Evolutionary conservation across 108 stramenopile species (phyloP), one percentile per base, ranked within the genome.

Genomic region (Nitzschia sp.): DNA sequence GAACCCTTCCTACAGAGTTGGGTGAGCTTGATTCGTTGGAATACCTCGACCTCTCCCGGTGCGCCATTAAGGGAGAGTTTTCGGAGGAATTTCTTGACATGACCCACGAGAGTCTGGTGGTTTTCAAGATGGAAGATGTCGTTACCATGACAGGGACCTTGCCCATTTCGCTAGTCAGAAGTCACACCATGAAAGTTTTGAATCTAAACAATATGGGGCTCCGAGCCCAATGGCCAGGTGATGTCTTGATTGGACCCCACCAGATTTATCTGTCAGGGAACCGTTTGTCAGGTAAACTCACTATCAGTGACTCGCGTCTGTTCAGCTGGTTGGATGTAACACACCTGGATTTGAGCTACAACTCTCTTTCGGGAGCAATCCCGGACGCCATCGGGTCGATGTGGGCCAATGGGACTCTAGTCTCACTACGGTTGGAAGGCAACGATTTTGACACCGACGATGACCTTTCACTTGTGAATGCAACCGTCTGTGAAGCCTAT

Each of bases 271-370:
- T 58, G 1, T 17, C 20, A 2, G 39, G 25, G 37, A 58, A 58
- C 38, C 29, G 19, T 12, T 20, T 58, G 38, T 7, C 39, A 8
- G 57, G 57, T 2, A 0, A 12, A n/a, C n/a, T 58, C 37, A 14
- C 2, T 3, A 25, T 54, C 15, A 40, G 25, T 12, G 10, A 58
- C 12, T 11, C 11, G 20, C 34, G 38, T 5, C 29, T 34, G 29
- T 34, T 34, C 29, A 17, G n/a, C 6, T 58, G 34, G 38, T 10
- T 40, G n/a, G 44, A 63, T 11, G 24, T 63, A 19, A 15, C 19
- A 24, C 8, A 29, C 44, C 29, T 63, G 3, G 61, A 48, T 22
- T 40, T 63, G 41, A 15, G 44, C 22, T 15, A 48, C 61, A 63
- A 63, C 29, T 12, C 19, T 2, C 22, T 63, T 19, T 46, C 61